Evolutionary conservation across 2,329 filamentous ascomycete species (phyloP).

Genomic region (Hirsutella thompsonii): DNA sequence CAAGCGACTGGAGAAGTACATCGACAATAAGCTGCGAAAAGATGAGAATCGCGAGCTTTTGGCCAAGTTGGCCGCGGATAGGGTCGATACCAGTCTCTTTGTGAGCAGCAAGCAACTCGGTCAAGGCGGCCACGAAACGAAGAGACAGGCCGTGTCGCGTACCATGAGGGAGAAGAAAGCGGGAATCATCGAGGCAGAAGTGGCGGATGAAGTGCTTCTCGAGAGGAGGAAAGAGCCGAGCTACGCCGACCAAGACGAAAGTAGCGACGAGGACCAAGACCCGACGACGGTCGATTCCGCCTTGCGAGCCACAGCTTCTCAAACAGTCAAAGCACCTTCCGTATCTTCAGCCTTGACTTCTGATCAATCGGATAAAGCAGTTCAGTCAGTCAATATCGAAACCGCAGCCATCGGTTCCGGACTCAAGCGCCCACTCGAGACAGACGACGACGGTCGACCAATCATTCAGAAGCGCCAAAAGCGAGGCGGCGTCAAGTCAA

Average conservation of each 20-base stretch:
- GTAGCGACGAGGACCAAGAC: conserved; percentile 8
- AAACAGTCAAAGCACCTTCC: conserved; percentile 3
- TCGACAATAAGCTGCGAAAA: conserved; percentile 84
- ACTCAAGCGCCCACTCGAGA: conserved; percentile 72
- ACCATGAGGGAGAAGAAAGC: conserved; percentile 52
- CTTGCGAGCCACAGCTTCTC: neutral
- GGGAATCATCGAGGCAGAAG: conserved; percentile 44
- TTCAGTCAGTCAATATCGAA: neutral
- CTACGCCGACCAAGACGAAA: conserved; percentile 15
- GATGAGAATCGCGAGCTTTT: conserved; percentile 81
- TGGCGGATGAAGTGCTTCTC: conserved; percentile 36
- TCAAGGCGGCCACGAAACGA: conserved; percentile 56
- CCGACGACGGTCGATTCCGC: conserved; percentile 7
- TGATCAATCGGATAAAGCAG: conserved; percentile 1
- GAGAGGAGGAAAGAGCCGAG: conserved; percentile 18
- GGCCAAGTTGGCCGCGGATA: conserved; percentile 66
- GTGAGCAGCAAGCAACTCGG: conserved; percentile 69
- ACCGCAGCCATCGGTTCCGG: conserved; percentile 51
- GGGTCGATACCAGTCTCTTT: conserved; percentile 71
- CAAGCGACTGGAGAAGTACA: conserved; percentile 55
- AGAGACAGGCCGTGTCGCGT: conserved; percentile 52
- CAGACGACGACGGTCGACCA: conserved; percentile 68
- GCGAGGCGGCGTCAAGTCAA: conserved; percentile 47
- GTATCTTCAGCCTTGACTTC: too few species aligned
- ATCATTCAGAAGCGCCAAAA: conserved; percentile 74